phyloP scores from a whole-genome alignment of 1,284 basidiomycete species.

The Trichosporon sp. region DNA sequence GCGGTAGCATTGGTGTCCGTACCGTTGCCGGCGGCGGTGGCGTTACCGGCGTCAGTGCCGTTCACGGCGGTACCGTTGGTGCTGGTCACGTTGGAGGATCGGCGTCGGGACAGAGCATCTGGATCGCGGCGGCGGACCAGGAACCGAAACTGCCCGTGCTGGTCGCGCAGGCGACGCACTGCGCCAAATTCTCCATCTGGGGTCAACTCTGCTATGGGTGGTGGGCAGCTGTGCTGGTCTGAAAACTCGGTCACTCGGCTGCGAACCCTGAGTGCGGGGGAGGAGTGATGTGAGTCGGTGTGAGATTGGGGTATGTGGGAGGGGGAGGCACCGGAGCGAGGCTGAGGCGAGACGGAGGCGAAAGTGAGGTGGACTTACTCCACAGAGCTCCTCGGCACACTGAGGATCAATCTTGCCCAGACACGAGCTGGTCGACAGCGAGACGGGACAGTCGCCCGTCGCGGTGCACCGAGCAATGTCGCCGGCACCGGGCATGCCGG shows the following conservation, averaged over 20 bases:
- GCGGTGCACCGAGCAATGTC: background rate
- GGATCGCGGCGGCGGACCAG: background rate
- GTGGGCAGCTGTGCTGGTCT: no score
- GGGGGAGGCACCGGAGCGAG: background rate
- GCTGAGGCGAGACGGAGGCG: background rate
- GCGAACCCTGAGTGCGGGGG: no score
- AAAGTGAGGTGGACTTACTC: background rate
- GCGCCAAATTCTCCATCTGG: background rate
- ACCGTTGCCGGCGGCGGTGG: background rate
- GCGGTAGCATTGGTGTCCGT: background rate
- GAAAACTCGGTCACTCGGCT: no score
- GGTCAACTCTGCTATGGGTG: background rate
- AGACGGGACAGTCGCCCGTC: background rate
- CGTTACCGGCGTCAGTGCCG: background rate
- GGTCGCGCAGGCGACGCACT: constrained; percentile 1
- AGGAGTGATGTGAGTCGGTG: no score
- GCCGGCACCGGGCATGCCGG: background rate
- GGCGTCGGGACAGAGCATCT: background rate
- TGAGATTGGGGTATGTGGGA: background rate
- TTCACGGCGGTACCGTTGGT: background rate
- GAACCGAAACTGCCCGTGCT: background rate
- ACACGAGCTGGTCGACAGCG: background rate
- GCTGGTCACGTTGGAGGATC: background rate
- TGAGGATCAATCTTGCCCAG: background rate
- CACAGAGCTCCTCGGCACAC: constrained; percentile 5